Conservation (phyloP, 139 green algal species). For the Chlorella sp. region DNA sequence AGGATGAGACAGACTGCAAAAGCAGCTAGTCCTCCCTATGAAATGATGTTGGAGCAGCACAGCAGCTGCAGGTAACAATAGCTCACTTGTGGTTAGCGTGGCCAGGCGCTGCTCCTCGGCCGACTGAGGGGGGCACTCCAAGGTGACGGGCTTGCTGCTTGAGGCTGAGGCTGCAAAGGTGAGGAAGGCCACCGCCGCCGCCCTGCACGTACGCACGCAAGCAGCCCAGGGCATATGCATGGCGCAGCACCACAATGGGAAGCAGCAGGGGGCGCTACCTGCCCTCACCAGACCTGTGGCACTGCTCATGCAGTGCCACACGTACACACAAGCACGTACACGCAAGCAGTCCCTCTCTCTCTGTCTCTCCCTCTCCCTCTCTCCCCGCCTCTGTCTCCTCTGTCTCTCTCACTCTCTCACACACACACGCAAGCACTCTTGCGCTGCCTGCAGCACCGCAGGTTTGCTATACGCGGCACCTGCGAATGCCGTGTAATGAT, state of each 20-base stretch:
- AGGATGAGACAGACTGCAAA: too few species aligned
- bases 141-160: conserved; percentile 15
- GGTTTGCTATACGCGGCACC: background rate
- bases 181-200: conserved; percentile 23
- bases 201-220: conserved; percentile 9
- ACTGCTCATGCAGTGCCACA: background rate
- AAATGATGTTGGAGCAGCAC: too few species aligned
- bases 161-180: conserved; percentile 20
- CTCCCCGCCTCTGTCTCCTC: background rate
- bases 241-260: background rate
- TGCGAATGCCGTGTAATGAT: too few species aligned
- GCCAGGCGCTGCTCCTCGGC: conserved; percentile 6
- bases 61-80: too few species aligned
- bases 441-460: too few species aligned
- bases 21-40: too few species aligned
- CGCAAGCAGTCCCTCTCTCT: background rate
- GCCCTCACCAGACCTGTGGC: background rate
- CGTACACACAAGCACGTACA: background rate
- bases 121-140: conserved; percentile 23
- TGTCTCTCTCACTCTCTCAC: background rate
- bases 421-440: background rate
- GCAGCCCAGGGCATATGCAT: background rate
- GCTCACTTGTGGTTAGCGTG: background rate
- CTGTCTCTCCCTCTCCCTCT: background rate
- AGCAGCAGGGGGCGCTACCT: background rate